Conservation (phyloP, 2,329 filamentous ascomycete species). For the Lachnellula arida region DNA sequence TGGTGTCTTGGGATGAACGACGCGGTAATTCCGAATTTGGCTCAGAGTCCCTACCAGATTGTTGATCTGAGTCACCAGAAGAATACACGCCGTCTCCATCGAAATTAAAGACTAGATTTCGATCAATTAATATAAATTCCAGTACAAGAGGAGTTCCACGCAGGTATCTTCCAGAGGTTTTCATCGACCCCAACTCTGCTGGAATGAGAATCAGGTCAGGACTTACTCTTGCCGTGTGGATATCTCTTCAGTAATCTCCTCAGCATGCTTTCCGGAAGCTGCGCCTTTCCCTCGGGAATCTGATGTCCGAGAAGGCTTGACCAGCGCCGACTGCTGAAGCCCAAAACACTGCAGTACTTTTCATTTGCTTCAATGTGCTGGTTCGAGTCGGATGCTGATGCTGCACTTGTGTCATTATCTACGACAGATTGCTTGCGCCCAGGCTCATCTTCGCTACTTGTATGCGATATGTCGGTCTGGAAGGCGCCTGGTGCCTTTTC, state of each 20-base stretch:
- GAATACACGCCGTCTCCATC: conserved; percentile 26
- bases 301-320: conserved; percentile 26
- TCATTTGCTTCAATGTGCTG: conserved; percentile 7
- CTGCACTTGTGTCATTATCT: conserved; percentile 8
- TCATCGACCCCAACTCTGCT: not conserved
- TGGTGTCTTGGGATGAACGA: conserved; percentile 6
- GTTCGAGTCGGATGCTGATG: not conserved
- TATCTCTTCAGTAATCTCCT: conserved; percentile 29
- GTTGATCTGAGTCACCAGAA: conserved; percentile 24
- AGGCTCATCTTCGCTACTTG: conserved; percentile 28
- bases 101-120: conserved; percentile 26
- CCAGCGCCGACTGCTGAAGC: conserved; percentile 26
- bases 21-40: not conserved
- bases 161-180: not conserved
- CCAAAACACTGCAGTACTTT: conserved; percentile 27
- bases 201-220: not conserved
- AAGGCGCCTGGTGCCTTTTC: conserved; percentile 27
- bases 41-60: conserved; percentile 5
- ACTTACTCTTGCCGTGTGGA: conserved; percentile 26
- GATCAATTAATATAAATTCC: not conserved
- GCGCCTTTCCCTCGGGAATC: conserved; percentile 16
- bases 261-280: conserved; percentile 24
- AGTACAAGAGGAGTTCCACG: not conserved
- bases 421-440: conserved; percentile 12
- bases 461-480: conserved; percentile 12